Evolutionary conservation across 805 yeast species (phyloP).

Genomic region (Yamadazyma olivae): DNA sequence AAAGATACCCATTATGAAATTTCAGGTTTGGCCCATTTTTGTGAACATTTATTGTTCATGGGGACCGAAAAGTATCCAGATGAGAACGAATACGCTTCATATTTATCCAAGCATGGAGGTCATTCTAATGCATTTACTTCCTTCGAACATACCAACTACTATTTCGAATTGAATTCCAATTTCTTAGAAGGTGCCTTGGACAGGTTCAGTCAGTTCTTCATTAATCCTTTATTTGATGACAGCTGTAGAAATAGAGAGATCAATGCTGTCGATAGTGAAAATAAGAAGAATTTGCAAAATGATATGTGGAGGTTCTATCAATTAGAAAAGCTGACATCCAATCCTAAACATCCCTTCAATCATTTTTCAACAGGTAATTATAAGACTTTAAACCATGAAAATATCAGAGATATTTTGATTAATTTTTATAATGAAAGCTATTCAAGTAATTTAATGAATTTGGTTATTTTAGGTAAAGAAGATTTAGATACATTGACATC

Average conservation of each 20-base stretch:
- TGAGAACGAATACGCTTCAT: constrained; percentile 73
- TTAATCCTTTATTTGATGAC: constrained; percentile 70
- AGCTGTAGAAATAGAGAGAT: constrained; percentile 88
- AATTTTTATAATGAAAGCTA: constrained; percentile 71
- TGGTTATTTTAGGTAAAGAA: constrained; percentile 83
- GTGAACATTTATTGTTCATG: constrained; percentile 66
- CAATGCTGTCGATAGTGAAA: constrained; percentile 92
- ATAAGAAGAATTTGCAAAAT: constrained; percentile 87
- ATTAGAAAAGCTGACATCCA: constrained; percentile 71
- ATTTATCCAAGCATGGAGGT: constrained; percentile 81
- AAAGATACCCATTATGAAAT: constrained; percentile 57
- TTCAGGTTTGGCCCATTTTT: constrained; percentile 78
- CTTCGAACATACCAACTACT: constrained; percentile 84
- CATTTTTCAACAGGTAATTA: constrained; percentile 90
- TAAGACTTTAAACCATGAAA: constrained; percentile 63
- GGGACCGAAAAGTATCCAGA: constrained; percentile 74
- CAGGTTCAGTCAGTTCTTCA: constrained; percentile 89
- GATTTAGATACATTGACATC: constrained; percentile 63
- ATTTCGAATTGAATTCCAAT: constrained; percentile 76
- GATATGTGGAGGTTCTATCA: constrained; percentile 90
- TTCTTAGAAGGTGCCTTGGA: constrained; percentile 85
- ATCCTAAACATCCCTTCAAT: constrained; percentile 75
- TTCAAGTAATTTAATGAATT: constrained; percentile 85
- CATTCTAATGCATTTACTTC: constrained; percentile 91
- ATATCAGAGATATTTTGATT: constrained; percentile 78